Percentiles rank a stretch among this genome's conserved stretches.
phyloP scores from a whole-genome alignment of 345 rosid genomes.

The Noccaea bulbosa region DNA sequence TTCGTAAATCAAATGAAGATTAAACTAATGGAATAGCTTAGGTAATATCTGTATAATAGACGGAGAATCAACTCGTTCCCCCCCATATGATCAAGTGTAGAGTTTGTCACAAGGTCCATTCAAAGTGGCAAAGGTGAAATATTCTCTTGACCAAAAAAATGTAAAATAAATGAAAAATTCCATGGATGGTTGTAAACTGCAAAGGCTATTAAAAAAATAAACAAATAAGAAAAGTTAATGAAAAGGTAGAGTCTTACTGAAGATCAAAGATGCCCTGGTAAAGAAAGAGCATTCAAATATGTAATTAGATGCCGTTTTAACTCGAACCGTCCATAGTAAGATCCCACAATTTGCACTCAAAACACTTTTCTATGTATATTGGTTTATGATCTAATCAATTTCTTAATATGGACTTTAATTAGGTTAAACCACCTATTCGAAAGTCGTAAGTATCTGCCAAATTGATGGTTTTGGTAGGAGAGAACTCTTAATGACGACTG shows the following conservation, averaged over 20 bases:
- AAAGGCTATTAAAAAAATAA: background rate
- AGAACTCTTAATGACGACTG: conserved; percentile 34
- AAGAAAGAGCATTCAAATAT: conserved; percentile 39
- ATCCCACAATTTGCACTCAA: conserved; percentile 38
- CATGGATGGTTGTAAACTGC: conserved; percentile 41
- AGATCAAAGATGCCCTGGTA: conserved; percentile 45
- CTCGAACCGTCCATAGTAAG: conserved; percentile 46
- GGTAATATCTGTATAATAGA: conserved; percentile 1
- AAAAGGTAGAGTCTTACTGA: conserved; percentile 44
- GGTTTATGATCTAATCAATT: conserved; percentile 24
- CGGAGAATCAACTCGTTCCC: background rate
- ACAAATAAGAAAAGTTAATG: background rate
- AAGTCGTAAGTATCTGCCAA: conserved; percentile 28
- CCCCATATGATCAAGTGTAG: background rate
- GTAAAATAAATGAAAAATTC: conserved; percentile 21
- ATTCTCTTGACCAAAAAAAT: conserved; percentile 42
- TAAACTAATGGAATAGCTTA: background rate
- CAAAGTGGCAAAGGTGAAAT: conserved; percentile 39
- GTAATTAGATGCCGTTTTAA: conserved; percentile 41
- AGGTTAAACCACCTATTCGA: conserved; percentile 9
- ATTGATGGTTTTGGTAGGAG: conserved; percentile 25
- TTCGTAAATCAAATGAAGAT: background rate
- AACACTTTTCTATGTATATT: conserved; percentile 9
- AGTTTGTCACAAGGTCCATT: conserved; percentile 28
- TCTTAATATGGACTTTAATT: conserved; percentile 15